These are phyloP conservation scores for Sporothrix dimorphospora DNA, from an alignment of 2,329 filamentous ascomycete species.

Conservation along the genomic window DNA sequence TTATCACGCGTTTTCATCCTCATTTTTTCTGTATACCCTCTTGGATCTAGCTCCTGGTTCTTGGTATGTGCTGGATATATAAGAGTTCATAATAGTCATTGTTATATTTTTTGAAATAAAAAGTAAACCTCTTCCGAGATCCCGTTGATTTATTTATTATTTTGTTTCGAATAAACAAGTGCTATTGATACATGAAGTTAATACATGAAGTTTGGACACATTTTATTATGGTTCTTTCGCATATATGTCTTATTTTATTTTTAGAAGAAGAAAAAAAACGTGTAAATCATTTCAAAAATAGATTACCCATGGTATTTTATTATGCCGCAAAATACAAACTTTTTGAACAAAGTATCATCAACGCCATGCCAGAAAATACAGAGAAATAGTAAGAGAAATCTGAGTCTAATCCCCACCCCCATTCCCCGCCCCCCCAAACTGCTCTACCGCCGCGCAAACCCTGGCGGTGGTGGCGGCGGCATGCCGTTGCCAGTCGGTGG, in stretches of 20 bases:
- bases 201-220: no score
- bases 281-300: not conserved
- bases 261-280: not conserved
- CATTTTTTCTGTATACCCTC: slow-evolving; percentile 37
- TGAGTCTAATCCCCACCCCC: not conserved
- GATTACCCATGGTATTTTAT: slow-evolving; percentile 13
- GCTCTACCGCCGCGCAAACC: slow-evolving; percentile 37
- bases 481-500: slow-evolving; percentile 26
- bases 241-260: not conserved
- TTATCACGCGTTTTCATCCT: not conserved
- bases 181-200: not conserved
- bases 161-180: not conserved
- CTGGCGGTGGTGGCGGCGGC: slow-evolving; percentile 35
- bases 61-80: slow-evolving; percentile 31
- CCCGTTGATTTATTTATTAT: not conserved
- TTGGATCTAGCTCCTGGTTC: slow-evolving; percentile 28
- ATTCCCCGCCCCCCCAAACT: not conserved
- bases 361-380: slow-evolving; percentile 27
- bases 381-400: not conserved
- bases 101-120: not conserved
- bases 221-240: not conserved
- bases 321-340: not conserved
- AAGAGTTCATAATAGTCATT: slow-evolving; percentile 25
- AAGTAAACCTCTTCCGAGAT: not conserved
- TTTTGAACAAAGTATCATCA: slow-evolving; percentile 20